A percentile compares a stretch with the other conserved stretches of the same genome.
Evolutionary conservation across 2,329 filamentous ascomycete genomes (phyloP).

Genomic region (Cercospora sp.): DNA sequence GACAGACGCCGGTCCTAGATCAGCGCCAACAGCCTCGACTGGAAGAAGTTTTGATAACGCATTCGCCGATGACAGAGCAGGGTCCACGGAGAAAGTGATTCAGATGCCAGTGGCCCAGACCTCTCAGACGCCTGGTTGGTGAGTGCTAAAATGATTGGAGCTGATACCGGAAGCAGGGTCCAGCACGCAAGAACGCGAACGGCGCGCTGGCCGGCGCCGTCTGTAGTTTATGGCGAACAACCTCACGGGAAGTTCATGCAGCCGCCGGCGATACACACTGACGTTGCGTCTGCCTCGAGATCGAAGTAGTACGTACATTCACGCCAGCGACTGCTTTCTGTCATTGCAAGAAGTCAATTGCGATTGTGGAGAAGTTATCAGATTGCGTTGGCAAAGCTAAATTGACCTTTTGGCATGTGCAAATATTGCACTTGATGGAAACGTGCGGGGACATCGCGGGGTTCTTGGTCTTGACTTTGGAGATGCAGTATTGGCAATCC

Average conservation of each 20-base stretch:
- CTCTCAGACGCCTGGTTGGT: background rate
- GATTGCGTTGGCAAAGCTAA: background rate
- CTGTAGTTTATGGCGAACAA: background rate
- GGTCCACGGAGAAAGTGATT: background rate
- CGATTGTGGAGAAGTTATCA: background rate
- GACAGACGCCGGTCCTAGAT: background rate
- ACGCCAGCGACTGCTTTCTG: background rate
- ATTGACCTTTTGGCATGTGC: background rate
- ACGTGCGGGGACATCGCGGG: background rate
- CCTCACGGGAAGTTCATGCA: background rate
- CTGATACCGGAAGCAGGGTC: constrained; percentile 3
- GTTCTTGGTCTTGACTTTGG: background rate
- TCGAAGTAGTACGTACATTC: background rate
- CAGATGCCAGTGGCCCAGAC: background rate
- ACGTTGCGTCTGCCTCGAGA: background rate
- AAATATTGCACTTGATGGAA: background rate
- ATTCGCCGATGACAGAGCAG: background rate
- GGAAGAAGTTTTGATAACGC: background rate
- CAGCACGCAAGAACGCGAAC: background rate
- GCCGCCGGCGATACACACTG: background rate
- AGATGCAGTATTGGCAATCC: background rate
- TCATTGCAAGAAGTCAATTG: background rate
- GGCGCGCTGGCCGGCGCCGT: background rate
- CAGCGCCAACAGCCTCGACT: background rate
- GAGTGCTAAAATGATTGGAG: background rate